A percentile compares a stretch with the other conserved stretches of the same genome.
These are phyloP conservation scores for Penicillium sp. DNA, from an alignment of 2,329 filamentous ascomycete species.

Conservation along the genomic window DNA sequence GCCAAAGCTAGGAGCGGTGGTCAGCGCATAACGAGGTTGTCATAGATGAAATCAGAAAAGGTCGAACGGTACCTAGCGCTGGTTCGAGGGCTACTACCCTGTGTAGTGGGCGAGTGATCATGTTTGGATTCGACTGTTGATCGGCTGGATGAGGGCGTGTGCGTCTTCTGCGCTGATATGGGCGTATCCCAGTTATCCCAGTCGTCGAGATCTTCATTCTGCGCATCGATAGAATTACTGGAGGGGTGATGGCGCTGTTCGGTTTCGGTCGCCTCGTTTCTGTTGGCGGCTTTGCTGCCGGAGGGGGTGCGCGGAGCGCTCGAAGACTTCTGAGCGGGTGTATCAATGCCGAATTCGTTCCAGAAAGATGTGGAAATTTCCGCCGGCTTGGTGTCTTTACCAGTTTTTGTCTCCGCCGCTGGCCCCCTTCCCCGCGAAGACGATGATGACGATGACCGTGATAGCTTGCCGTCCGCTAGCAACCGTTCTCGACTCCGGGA, in stretches of 20 bases:
- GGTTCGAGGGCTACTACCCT: conserved; percentile 45
- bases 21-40: conserved; percentile 26
- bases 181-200: conserved; percentile 53
- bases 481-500: conserved; percentile 30
- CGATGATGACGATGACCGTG: conserved; percentile 28
- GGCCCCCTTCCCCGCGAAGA: conserved; percentile 25
- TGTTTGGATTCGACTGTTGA: conserved; percentile 45
- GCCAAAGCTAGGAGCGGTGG: conserved; percentile 28
- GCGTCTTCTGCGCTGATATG: conserved; percentile 26
- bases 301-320: conserved; percentile 23
- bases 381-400: conserved; percentile 36
- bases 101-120: conserved; percentile 39
- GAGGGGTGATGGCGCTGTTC: conserved; percentile 29
- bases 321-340: conserved; percentile 36
- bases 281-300: conserved; percentile 14
- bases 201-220: conserved; percentile 42
- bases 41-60: conserved; percentile 21
- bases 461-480: conserved; percentile 22
- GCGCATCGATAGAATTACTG: conserved; percentile 15
- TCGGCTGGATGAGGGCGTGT: conserved; percentile 40
- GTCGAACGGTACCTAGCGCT: conserved; percentile 44
- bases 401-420: conserved; percentile 28
- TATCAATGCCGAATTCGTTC: conserved; percentile 46
- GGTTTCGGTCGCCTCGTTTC: conserved; percentile 23
- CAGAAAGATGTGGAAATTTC: conserved; percentile 42